phyloP scores from a whole-genome alignment of 73 alveolate genomes.

The Paramecium tetraurelia region DNA sequence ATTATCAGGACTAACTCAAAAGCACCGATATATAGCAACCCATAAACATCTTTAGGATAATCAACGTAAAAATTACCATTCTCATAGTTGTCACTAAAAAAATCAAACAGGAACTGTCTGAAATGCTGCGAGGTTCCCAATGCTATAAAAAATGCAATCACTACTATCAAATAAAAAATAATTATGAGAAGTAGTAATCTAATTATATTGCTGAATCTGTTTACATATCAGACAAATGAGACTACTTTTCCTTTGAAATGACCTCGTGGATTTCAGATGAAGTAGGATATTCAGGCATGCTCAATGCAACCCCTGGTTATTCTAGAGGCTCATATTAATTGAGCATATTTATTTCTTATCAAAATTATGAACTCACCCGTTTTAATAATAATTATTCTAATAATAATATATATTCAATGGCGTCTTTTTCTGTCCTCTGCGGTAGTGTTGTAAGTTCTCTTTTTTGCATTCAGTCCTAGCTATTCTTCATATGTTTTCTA shows the following conservation, averaged over 20 bases:
- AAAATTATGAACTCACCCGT: neutral
- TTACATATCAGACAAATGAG: neutral
- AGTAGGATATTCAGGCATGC: neutral
- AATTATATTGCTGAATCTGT: neutral
- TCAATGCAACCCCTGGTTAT: neutral
- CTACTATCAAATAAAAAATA: neutral
- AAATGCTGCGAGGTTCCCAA: neutral
- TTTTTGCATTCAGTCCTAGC: neutral
- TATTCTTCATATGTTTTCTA: neutral
- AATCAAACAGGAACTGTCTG: neutral
- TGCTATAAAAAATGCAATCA: neutral
- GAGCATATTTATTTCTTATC: neutral
- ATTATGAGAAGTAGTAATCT: neutral
- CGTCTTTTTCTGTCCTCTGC: neutral
- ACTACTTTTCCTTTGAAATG: neutral
- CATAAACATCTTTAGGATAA: neutral
- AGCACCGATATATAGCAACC: neutral
- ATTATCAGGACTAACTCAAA: neutral
- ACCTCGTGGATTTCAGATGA: neutral
- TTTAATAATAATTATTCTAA: neutral
- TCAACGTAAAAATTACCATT: neutral
- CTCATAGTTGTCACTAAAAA: neutral
- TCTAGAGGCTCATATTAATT: neutral
- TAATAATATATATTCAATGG: neutral
- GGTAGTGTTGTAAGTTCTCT: neutral